phyloP scores from a whole-genome alignment of 495 filamentous ascomycete species.

The Tuber magnatum region DNA sequence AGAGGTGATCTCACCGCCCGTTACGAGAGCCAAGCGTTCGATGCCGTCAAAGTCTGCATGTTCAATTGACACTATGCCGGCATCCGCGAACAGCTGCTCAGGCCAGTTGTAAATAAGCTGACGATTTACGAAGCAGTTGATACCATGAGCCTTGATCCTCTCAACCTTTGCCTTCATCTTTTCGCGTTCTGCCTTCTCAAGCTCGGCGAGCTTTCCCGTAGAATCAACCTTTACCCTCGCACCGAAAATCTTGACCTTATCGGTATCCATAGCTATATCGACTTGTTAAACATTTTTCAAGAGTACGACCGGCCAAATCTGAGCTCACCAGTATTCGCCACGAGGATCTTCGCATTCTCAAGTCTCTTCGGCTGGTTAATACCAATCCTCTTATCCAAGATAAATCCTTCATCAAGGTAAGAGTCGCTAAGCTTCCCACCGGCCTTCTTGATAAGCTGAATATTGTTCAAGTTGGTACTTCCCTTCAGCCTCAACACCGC shows the following conservation, averaged over 20 bases:
- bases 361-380: slow-evolving; percentile 96
- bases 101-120: slow-evolving; percentile 99
- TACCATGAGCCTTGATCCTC: slow-evolving; percentile 95
- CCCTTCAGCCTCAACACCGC: slow-evolving; percentile 85
- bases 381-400: slow-evolving; percentile 96
- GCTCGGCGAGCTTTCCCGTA: slow-evolving; percentile 89
- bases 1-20: slow-evolving; percentile 91
- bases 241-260: slow-evolving; percentile 99
- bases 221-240: slow-evolving; percentile 90
- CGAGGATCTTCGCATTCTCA: slow-evolving; percentile 95
- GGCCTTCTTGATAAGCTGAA: slow-evolving; percentile 99
- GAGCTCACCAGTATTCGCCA: slow-evolving; percentile 68
- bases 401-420: slow-evolving; percentile 96
- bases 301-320: not conserved
- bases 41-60: slow-evolving; percentile 98
- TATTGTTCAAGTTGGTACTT: slow-evolving; percentile 90
- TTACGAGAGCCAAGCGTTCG: slow-evolving; percentile 88
- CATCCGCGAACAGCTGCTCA: slow-evolving; percentile 95
- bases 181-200: slow-evolving; percentile 94
- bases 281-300: slow-evolving; percentile 13
- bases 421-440: slow-evolving; percentile 95
- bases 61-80: slow-evolving; percentile 96
- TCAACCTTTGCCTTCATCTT: slow-evolving; percentile 99
- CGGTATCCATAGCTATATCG: slow-evolving; percentile 81
- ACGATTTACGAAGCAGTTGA: slow-evolving; percentile 99